Evolutionary conservation across 2,329 filamentous ascomycete genomes (phyloP).

Genomic region (Curvularia sp.): DNA sequence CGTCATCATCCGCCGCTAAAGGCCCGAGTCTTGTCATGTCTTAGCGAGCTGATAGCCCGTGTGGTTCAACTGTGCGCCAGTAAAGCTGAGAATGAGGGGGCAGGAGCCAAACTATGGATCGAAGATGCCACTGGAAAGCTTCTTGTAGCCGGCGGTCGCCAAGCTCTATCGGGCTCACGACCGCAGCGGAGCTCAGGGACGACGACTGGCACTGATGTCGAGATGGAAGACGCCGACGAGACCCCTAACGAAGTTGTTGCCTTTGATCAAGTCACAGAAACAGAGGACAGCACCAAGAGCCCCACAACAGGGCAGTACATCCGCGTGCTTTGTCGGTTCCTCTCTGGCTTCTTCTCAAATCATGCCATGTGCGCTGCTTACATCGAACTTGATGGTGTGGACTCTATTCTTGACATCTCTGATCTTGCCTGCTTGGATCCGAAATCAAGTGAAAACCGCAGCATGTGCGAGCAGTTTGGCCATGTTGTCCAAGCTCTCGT

Average conservation of each 20-base stretch:
- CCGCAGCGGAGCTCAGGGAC: slow-evolving; percentile 45
- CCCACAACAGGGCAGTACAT: slow-evolving; percentile 72
- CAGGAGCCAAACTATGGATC: slow-evolving; percentile 80
- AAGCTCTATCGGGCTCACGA: slow-evolving; percentile 51
- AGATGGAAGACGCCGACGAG: slow-evolving; percentile 65
- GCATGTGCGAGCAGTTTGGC: slow-evolving; percentile 73
- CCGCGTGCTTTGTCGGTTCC: slow-evolving; percentile 76
- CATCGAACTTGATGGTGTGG: slow-evolving; percentile 79
- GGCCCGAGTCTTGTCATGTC: slow-evolving; percentile 79
- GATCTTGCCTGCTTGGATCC: slow-evolving; percentile 81
- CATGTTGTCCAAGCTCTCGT: slow-evolving; percentile 78
- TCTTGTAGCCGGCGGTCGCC: slow-evolving; percentile 65
- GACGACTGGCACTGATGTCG: slow-evolving; percentile 56
- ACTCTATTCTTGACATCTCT: slow-evolving; percentile 82
- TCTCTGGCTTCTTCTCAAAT: slow-evolving; percentile 79
- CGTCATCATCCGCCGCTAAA: slow-evolving; percentile 90
- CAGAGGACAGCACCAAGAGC: slow-evolving; percentile 59
- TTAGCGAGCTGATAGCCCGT: slow-evolving; percentile 86
- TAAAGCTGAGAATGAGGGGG: slow-evolving; percentile 72
- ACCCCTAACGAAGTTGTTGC: slow-evolving; percentile 35
- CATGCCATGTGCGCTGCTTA: slow-evolving; percentile 74
- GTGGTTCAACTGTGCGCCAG: slow-evolving; percentile 76
- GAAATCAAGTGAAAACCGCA: slow-evolving; percentile 67
- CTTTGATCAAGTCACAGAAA: slow-evolving; percentile 54
- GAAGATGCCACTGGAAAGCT: slow-evolving; percentile 65